These are phyloP conservation scores for Phycomyces nitens DNA, from an alignment of 192 early-diverging fungal species.

Conservation along the genomic window DNA sequence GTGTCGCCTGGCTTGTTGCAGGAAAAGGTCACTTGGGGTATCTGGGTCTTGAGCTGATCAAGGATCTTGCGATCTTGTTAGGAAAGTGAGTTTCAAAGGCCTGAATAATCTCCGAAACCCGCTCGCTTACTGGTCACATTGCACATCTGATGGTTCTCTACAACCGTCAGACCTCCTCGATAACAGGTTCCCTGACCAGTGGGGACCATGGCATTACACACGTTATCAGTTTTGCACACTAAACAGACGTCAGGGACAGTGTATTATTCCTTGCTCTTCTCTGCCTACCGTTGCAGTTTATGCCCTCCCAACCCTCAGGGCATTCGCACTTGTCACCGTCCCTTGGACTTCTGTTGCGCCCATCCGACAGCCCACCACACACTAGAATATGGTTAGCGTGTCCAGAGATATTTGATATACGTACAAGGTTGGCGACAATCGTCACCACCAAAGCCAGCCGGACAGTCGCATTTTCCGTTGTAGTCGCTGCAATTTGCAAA, in stretches of 20 bases:
- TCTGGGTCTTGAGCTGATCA: slow-evolving; percentile 54
- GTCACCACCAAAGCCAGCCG: slow-evolving; percentile 75
- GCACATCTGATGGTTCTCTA: slow-evolving; percentile 69
- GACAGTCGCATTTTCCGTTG: slow-evolving; percentile 72
- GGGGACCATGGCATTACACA: slow-evolving; percentile 64
- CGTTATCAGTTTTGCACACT: slow-evolving; percentile 62
- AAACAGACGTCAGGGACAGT: not conserved
- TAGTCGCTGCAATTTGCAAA: slow-evolving; percentile 71
- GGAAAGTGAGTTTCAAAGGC: not conserved
- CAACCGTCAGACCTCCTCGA: slow-evolving; percentile 64
- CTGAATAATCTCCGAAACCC: not conserved
- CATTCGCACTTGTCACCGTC: slow-evolving; percentile 66
- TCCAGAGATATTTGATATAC: not conserved
- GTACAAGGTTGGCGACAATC: slow-evolving; percentile 71
- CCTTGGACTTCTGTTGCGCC: slow-evolving; percentile 54
- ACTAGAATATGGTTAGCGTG: slow-evolving; percentile 40
- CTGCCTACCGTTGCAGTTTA: slow-evolving; percentile 83
- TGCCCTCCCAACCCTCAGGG: slow-evolving; percentile 84
- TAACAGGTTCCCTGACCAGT: slow-evolving; percentile 75
- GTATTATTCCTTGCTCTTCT: not conserved
- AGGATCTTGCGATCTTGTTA: slow-evolving; percentile 53
- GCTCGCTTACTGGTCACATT: slow-evolving; percentile 61
- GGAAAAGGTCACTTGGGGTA: slow-evolving; percentile 75
- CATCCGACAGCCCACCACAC: slow-evolving; percentile 67
- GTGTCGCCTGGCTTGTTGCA: slow-evolving; percentile 55